These are phyloP conservation scores for Peronospora belbahrii DNA, from an alignment of 352 stramenopile species.

Conservation along the genomic window DNA sequence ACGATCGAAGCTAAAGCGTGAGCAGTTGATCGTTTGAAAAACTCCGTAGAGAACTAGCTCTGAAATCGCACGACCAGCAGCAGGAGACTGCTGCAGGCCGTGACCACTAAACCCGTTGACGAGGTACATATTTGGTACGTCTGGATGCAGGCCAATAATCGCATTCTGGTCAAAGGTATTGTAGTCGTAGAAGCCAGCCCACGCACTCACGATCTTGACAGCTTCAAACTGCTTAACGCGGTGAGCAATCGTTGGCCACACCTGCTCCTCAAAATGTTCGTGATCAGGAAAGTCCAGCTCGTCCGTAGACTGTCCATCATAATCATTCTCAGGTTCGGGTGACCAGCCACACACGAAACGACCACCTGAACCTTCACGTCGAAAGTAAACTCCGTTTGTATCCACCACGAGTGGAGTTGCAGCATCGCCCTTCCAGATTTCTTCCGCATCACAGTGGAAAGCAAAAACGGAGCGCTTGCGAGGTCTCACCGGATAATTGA, in stretches of 20 bases:
- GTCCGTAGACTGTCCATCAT: conserved; percentile 49
- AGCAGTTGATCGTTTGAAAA: conserved; percentile 70
- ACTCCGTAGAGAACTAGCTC: conserved; percentile 64
- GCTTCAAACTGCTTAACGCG: conserved; percentile 71
- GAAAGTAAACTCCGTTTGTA: conserved; percentile 72
- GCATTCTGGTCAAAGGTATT: conserved; percentile 86
- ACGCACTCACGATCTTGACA: conserved; percentile 71
- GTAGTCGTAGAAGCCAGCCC: conserved; percentile 84
- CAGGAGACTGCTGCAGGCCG: conserved; percentile 74
- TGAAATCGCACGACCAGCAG: conserved; percentile 59
- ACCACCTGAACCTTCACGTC: conserved; percentile 55
- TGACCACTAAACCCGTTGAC: conserved; percentile 84
- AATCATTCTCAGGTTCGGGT: conserved; percentile 47
- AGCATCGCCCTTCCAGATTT: conserved; percentile 61
- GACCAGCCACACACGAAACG: conserved; percentile 73
- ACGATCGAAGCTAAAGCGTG: conserved; percentile 63
- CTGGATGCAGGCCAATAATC: conserved; percentile 71
- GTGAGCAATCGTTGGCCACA: conserved; percentile 75
- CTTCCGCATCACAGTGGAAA: conserved; percentile 64
- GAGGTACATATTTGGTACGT: conserved; percentile 76
- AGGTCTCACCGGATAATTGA: conserved; percentile 71
- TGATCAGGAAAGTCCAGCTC: conserved; percentile 66
- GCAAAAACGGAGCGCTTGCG: conserved; percentile 76
- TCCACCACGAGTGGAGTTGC: conserved; percentile 71
- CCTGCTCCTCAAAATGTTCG: conserved; percentile 61